These are phyloP conservation scores for Paecilomyces sp. DNA, from an alignment of 2,329 filamentous ascomycete genomes.

Conservation along the genomic window DNA sequence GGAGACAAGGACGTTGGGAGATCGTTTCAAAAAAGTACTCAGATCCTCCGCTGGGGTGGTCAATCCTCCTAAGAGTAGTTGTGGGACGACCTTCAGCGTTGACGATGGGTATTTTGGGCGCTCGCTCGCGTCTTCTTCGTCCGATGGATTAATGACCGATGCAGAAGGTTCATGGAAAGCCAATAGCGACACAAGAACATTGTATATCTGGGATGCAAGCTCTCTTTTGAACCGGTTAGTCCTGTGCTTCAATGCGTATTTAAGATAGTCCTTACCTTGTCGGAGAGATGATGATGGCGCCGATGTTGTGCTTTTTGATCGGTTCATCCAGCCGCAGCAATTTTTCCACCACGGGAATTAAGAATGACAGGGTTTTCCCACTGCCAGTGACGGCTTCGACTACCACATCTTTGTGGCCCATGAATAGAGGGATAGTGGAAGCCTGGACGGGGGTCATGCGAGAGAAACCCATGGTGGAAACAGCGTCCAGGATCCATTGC, in stretches of 20 bases:
- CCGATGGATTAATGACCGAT: conserved; percentile 32
- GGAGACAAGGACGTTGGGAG: conserved; percentile 81
- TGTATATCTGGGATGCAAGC: conserved; percentile 81
- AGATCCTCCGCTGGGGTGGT: conserved; percentile 80
- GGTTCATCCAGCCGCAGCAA: conserved; percentile 73
- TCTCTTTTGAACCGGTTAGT: conserved; percentile 50
- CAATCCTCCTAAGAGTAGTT: conserved; percentile 79
- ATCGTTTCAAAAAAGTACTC: conserved; percentile 72
- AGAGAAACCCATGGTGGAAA: conserved; percentile 74
- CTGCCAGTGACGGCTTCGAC: conserved; percentile 89
- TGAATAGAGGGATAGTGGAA: conserved; percentile 79
- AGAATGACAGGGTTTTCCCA: conserved; percentile 81
- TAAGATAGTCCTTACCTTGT: conserved; percentile 45
- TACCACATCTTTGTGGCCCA: conserved; percentile 85
- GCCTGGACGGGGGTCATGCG: conserved; percentile 94
- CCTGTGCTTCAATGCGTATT: neutral
- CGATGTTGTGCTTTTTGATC: conserved; percentile 82
- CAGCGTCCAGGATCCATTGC: conserved; percentile 80
- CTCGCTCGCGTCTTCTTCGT: conserved; percentile 20
- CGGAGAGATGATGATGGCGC: conserved; percentile 84
- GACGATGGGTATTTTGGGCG: conserved; percentile 37
- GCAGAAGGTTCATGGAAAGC: conserved; percentile 78
- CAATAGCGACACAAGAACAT: conserved; percentile 68
- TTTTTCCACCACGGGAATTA: conserved; percentile 77
- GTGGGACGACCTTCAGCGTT: conserved; percentile 63